Conservation (phyloP, 768 basidiomycete species). For the Lactifluus pinguis region DNA sequence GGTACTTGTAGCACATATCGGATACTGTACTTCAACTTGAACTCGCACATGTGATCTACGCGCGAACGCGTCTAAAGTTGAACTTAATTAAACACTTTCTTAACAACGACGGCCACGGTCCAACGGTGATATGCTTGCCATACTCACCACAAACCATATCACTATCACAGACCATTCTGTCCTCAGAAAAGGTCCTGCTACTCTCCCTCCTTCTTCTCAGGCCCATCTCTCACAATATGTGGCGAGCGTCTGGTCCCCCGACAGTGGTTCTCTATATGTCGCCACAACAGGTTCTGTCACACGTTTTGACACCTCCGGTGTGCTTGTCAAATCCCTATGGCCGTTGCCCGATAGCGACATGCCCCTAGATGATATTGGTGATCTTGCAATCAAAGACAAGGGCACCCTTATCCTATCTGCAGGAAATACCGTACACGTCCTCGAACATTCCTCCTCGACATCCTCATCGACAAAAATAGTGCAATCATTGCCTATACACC, state of each 20-base stretch:
- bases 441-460: slow-evolving; percentile 36
- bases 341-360: slow-evolving; percentile 24
- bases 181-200: slow-evolving; percentile 38
- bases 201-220: slow-evolving; percentile 26
- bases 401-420: slow-evolving; percentile 40
- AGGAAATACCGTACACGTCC: slow-evolving; percentile 37
- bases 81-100: background rate
- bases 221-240: slow-evolving; percentile 28
- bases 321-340: slow-evolving; percentile 38
- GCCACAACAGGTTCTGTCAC: slow-evolving; percentile 40
- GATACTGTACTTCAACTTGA: background rate
- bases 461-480: slow-evolving; percentile 30
- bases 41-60: too few species aligned
- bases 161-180: slow-evolving; percentile 37
- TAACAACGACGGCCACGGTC: background rate
- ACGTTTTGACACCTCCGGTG: slow-evolving; percentile 42
- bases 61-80: too few species aligned
- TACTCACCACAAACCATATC: slow-evolving; percentile 41
- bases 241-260: slow-evolving; percentile 46
- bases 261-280: slow-evolving; percentile 48
- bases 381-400: slow-evolving; percentile 29
- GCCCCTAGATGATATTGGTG: slow-evolving; percentile 27
- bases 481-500: slow-evolving; percentile 46
- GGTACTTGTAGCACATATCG: background rate
- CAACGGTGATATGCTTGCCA: slow-evolving; percentile 40